These are phyloP conservation scores for Sanghuangporus baumii DNA, from an alignment of 1,284 basidiomycete genomes.

Conservation along the genomic window DNA sequence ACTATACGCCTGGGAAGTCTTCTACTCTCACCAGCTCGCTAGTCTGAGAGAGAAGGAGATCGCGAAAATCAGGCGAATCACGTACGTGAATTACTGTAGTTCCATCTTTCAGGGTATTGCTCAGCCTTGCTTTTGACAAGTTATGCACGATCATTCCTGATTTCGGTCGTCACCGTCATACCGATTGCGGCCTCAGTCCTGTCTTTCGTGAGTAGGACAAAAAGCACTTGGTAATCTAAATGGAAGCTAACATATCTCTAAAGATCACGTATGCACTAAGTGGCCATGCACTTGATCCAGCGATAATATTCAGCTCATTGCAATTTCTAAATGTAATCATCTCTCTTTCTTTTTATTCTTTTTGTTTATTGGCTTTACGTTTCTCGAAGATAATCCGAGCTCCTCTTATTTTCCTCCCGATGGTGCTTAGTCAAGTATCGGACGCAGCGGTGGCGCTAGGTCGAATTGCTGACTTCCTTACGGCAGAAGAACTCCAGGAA, in stretches of 20 bases:
- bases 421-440: constrained; percentile 43
- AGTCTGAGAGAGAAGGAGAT: constrained; percentile 49
- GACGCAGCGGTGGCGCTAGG: constrained; percentile 60
- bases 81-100: constrained; percentile 34
- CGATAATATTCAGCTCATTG: constrained; percentile 68
- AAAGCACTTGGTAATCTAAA: not conserved
- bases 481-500: constrained; percentile 58
- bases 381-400: constrained; percentile 45
- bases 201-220: constrained; percentile 52
- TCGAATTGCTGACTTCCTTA: constrained; percentile 55
- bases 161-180: constrained; percentile 54
- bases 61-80: constrained; percentile 39
- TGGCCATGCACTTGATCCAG: constrained; percentile 60
- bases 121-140: constrained; percentile 26
- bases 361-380: not conserved
- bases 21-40: constrained; percentile 53
- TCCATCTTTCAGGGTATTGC: not conserved
- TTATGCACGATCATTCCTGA: constrained; percentile 46
- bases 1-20: constrained; percentile 56
- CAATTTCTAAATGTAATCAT: constrained; percentile 66
- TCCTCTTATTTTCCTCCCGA: constrained; percentile 48
- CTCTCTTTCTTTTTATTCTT: not conserved
- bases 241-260: not conserved
- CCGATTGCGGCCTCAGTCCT: constrained; percentile 68
- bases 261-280: constrained; percentile 58